These are phyloP conservation scores for Actinomucor elegans DNA, from an alignment of 371 early-diverging fungal species.

Conservation along the genomic window DNA sequence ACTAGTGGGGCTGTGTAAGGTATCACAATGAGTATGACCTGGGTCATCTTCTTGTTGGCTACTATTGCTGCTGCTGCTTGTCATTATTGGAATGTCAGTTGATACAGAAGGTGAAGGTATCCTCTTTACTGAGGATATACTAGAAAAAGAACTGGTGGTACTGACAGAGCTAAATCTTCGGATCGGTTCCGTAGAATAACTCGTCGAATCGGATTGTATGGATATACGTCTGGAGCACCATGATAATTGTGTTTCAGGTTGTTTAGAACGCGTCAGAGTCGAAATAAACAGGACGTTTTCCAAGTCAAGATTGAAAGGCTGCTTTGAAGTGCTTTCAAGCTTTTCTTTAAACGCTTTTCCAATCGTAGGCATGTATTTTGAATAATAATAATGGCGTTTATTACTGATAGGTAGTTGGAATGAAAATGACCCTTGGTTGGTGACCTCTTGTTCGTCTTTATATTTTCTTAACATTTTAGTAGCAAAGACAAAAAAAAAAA, in stretches of 20 bases:
- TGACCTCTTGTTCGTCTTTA: not conserved
- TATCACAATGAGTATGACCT: conserved; percentile 13
- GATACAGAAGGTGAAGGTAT: too few relatives aligned
- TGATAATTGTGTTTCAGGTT: not conserved
- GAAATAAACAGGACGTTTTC: conserved; percentile 19
- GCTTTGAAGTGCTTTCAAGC: conserved; percentile 9
- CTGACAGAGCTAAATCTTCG: conserved; percentile 23
- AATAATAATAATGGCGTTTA: too few relatives aligned
- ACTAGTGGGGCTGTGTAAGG: conserved; percentile 8
- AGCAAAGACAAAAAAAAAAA: not conserved
- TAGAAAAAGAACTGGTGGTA: conserved; percentile 12
- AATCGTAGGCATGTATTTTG: not conserved
- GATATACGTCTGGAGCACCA: conserved; percentile 9
- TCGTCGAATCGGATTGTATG: conserved; percentile 16
- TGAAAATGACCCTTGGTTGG: not conserved
- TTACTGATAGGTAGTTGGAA: too few relatives aligned
- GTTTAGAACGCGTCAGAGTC: conserved; percentile 15
- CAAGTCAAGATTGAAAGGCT: conserved; percentile 5
- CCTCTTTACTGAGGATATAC: conserved; percentile 14
- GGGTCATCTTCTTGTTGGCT: conserved; percentile 3
- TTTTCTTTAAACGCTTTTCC: conserved; percentile 3
- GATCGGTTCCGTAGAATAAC: conserved; percentile 23
- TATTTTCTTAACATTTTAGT: not conserved
- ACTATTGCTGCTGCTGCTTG: not conserved
- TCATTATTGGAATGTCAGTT: too few relatives aligned